Base-by-base conservation (phyloP, 2,329 filamentous ascomycete genomes). In the Dactylonectria macrodidyma region DNA sequence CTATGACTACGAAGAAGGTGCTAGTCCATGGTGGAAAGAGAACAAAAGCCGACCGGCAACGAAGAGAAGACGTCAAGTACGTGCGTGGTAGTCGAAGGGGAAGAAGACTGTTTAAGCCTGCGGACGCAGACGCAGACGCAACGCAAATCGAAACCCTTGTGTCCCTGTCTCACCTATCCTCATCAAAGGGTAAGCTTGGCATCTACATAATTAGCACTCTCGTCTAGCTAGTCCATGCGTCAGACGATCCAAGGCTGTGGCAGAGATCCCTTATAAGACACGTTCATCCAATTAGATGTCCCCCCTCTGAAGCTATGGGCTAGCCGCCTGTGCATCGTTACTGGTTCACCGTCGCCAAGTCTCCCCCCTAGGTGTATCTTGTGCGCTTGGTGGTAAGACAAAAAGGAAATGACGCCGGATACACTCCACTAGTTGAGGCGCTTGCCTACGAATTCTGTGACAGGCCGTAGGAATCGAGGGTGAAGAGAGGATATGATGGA, bases 1-100 rank as follows among this genome's bases (percentile, higher is more conserved):
- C 47, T 44, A 62, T n/a, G 55, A 33, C 26, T 8, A 16, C 8
- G 10, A 41, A 58, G 33, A 34, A 59, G 48, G 46, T 55, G 46
- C 7, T 44, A 44, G 41, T 44, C 41, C 41, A 44, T 44, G 41
- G 41, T n/a, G 5, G 41, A 38, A n/a, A 5, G 41, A n/a, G n/a
- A n/a, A 44, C 7, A 14, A 44, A 2, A 1, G 16, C 41, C 14
- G n/a, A 14, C n/a, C 47, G 64, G 24, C 41, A 34, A 16, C 26
- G 47, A 46, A 10, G 41, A 16, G 24, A 24, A 50, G 33, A 2
- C 41, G 16, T 14, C 7, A 19, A 44, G 41, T 44, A 5, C 14
- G 16, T 44, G 16, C 14, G 16, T 44, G 41, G 41, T 30, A 30
- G n/a, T 41, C 6, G 41, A 19, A 19, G 41, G 14, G 41, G 5